Base-by-base conservation (phyloP, 352 stramenopile species). In the Phytophthora agathidicida region DNA sequence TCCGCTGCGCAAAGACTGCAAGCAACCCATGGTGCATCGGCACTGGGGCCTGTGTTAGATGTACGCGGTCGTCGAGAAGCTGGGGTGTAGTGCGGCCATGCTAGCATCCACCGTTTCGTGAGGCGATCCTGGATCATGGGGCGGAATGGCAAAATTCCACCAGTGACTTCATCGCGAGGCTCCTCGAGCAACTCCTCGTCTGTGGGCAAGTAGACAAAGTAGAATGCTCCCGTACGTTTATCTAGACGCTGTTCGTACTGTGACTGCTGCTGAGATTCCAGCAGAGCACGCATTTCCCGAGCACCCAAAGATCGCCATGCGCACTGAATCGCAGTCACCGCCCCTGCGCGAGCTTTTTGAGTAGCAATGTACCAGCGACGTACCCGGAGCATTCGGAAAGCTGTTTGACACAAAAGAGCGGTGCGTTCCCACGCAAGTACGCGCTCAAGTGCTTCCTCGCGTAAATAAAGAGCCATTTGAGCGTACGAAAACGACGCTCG, bases 71-170 rank as follows among this genome's bases (percentile, higher is more conserved):
- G 49, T 52, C 28, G 49, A 47, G 56, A 63, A 23, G 62, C 49
- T 33, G 56, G 48, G 2, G 54, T 53, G 20, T 81, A 80, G n/a
- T 81, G 64, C 2, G 83, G 83, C 83, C 86, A 95, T 5, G 79
- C 79, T 7, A 85, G 75, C 44, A 93, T 63, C 78, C 78, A 92
- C 13, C 76, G 66, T 58, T 84, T 79, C 16, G 86, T 91, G 33
- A 86, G 33, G 23, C 77, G 80, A 44, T 93, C 86, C 22, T 91
- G 73, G 5, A 93, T 60, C 75, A 93, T 78, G 1, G 86, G 82
- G 0, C 86, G 80, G 54, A 77, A 90, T 7, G 82, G 58, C 16
- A 92, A 24, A 31, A 86, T 71, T 3, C 46, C 52, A 16, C 80
- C 84, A 11, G 56, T 68, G 2, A 60, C 36, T 22, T 75, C 69